phyloP scores from a whole-genome alignment of 495 filamentous ascomycete genomes.

The Staphylotrichum longicolle region DNA sequence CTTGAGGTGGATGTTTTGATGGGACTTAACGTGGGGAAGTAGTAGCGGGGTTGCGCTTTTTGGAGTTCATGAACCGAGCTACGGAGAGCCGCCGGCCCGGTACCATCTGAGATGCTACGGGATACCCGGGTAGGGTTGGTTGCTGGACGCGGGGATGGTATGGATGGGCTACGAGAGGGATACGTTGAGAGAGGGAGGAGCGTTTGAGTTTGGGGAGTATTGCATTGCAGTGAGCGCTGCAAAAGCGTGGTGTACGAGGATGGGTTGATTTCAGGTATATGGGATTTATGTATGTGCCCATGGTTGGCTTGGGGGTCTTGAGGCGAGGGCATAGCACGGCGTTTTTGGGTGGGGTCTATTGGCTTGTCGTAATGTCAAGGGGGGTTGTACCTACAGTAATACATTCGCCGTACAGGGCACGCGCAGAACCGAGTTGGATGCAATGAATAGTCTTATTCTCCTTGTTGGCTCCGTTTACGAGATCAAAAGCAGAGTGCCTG shows the following conservation, averaged over 20 bases:
- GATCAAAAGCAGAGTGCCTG: not conserved
- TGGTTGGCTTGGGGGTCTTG: not conserved
- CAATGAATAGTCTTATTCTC: not conserved
- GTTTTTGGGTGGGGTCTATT: not conserved
- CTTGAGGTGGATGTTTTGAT: constrained; percentile 58
- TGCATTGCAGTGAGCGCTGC: no score
- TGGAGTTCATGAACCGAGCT: not conserved
- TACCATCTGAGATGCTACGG: no score
- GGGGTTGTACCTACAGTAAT: not conserved
- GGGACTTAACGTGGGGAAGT: no score
- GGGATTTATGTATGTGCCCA: no score
- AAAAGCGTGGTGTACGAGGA: no score
- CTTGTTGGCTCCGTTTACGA: not conserved
- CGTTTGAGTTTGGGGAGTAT: no score
- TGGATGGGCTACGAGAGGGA: no score
- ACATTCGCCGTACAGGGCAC: no score
- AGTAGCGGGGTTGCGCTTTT: not conserved
- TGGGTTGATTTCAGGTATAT: no score
- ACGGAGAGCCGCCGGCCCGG: not conserved
- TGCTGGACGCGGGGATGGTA: no score
- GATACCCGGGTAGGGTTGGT: no score
- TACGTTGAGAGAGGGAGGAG: no score
- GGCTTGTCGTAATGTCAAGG: not conserved
- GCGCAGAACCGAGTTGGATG: not conserved
- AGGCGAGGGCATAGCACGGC: constrained; percentile 10